phyloP scores from a whole-genome alignment of 2,329 filamentous ascomycete species.

The Apiospora sp. region DNA sequence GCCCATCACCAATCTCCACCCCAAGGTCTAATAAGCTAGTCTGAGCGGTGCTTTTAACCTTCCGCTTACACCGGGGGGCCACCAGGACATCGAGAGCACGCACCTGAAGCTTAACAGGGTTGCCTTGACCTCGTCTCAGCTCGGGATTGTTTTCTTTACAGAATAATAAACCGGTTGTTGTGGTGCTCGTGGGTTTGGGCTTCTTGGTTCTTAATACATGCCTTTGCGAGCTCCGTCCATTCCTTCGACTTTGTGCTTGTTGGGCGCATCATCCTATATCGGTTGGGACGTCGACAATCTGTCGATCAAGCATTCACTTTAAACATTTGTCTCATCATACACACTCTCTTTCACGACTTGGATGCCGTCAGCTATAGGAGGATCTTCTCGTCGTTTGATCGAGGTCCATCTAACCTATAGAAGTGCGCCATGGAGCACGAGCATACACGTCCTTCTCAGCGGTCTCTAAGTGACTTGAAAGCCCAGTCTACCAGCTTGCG shows the following conservation, averaged over 20 bases:
- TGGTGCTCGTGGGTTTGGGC: constrained; percentile 27
- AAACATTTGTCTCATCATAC: constrained; percentile 22
- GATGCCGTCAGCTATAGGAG: constrained; percentile 1
- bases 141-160: constrained; percentile 23
- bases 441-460: constrained; percentile 38
- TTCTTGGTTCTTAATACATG: constrained; percentile 25
- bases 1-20: constrained; percentile 24
- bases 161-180: constrained; percentile 29
- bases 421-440: constrained; percentile 23
- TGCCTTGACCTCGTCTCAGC: constrained; percentile 37
- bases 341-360: background rate
- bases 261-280: constrained; percentile 22
- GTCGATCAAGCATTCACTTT: constrained; percentile 12
- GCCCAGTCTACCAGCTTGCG: constrained; percentile 44
- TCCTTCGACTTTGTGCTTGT: constrained; percentile 11
- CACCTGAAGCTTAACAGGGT: constrained; percentile 32
- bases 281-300: background rate
- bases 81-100: background rate
- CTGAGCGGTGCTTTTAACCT: constrained; percentile 25
- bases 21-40: constrained; percentile 18
- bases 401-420: constrained; percentile 16
- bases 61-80: constrained; percentile 15
- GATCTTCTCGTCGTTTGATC: background rate
- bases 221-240: constrained; percentile 19
- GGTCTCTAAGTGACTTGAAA: constrained; percentile 42